These are phyloP conservation scores for Tremella yokohamensis DNA, from an alignment of 768 basidiomycete species.

Conservation along the genomic window DNA sequence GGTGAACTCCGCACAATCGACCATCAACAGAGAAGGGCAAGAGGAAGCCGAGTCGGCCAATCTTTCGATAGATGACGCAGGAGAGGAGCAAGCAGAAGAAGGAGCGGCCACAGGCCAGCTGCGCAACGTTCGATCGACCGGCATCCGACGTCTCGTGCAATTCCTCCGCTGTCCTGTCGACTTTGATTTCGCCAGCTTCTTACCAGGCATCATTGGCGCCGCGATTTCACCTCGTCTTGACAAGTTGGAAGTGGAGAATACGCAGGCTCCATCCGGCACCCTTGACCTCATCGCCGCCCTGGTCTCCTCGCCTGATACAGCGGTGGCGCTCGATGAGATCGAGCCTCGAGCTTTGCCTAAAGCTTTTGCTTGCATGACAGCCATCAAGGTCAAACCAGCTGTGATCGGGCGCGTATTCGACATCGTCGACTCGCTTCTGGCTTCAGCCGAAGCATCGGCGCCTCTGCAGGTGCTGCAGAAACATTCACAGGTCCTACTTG, in stretches of 20 bases:
- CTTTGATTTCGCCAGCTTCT: constrained; percentile 73
- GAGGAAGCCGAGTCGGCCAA: constrained; percentile 18
- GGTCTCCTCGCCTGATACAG: constrained; percentile 61
- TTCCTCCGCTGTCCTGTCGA: constrained; percentile 72
- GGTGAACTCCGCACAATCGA: constrained; percentile 62
- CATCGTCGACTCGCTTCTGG: constrained; percentile 66
- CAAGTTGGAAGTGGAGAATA: constrained; percentile 74
- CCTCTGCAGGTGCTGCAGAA: constrained; percentile 67
- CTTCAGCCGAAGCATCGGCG: constrained; percentile 58
- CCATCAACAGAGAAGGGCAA: constrained; percentile 3
- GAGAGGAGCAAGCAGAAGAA: constrained; percentile 50
- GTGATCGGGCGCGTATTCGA: constrained; percentile 81
- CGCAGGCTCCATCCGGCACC: constrained; percentile 82
- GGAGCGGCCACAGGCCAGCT: constrained; percentile 53
- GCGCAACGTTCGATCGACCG: constrained; percentile 72
- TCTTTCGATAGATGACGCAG: constrained; percentile 31
- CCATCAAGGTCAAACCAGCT: constrained; percentile 77
- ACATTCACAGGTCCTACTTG: constrained; percentile 59
- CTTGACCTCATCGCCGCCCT: constrained; percentile 80
- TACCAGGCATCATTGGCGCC: constrained; percentile 63
- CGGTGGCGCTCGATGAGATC: constrained; percentile 65
- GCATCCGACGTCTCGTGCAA: constrained; percentile 78
- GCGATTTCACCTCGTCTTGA: constrained; percentile 81
- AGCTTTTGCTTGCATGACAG: constrained; percentile 74
- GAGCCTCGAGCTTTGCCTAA: constrained; percentile 68